Evolutionary conservation across 176 grass and related monocot genomes (phyloP), one percentile per base, ranked within the genome.

Genomic region (Lolium multiflorum): DNA sequence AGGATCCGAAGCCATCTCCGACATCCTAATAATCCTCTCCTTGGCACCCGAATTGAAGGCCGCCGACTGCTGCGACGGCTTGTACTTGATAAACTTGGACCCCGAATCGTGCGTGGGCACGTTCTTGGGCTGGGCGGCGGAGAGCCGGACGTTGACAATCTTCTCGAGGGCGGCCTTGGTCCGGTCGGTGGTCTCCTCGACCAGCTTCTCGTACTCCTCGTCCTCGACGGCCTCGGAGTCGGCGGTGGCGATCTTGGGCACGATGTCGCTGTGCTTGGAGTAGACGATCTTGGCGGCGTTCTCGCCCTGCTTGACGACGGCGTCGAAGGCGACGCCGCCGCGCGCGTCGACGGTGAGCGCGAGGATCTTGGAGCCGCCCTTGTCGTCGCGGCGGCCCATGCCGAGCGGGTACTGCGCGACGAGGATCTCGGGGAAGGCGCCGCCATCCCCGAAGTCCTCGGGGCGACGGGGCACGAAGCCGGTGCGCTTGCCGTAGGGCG

Each of bases 71-170:
- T 98, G 96, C 0, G 96, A 98, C 4, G 96, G 93, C 84, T 98
- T 98, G 39, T 98, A 98, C 87, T 98, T 98, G 81, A 98, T 98
- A 66, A 98, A 98, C 83, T 98, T 95, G 0, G 96, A 98, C 37
- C 95, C 96, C 0, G 91, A 89, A 73, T 95, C 88, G 73, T 95
- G 90, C 0, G 93, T 95, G 0, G 93, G 96, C 16, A 98, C 93
- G 74, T 98, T 98, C 81, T 98, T 98, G 4, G 93, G 96, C 90
- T 98, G 96, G 0, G 96, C 93, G 0, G 96, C 96, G 3, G 93
- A 95, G 80, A 98, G 75, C 2, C 96, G 89, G 7, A 98, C 93
- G 79, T 90, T 95, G 54, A 98, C 96, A 49, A 98, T 91, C 89
- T 98, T 95, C 90, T 98, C 93, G 74, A 98, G 60, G 70, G 96